Evolutionary conservation across 78 protist genomes (phyloP), one percentile per base, ranked within the genome.

Genomic region (Creolimax fragrantissima): DNA sequence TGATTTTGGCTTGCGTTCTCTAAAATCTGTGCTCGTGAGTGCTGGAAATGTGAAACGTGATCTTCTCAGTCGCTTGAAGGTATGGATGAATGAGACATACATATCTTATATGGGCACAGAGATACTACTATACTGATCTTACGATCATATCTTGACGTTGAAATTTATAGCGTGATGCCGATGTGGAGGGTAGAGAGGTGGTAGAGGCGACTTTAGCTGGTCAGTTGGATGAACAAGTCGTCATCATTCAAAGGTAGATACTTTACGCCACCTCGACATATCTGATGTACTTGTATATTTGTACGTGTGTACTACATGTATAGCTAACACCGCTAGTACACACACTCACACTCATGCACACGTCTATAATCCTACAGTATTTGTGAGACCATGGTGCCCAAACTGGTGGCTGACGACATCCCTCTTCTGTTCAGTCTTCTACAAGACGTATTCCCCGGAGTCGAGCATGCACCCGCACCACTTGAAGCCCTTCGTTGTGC

Each of bases 1-100:
- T 93, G 99, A 99, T 94, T 99, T 98, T 67, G 99, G 99, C 6
- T 91, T 99, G n/a, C 99, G 99, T 39, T 98, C 99, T 3, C 94
- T 99, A 35, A 98, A 98, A 96, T 44, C 95, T 74, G 98, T 97
- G 3, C 95, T 99, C 58, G 97, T 94, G 2, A 85, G 92, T 37
- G 99, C 99, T 2, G 99, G 99, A 42, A 88, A 92, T 88, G 35
- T 97, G 44, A 95, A 97, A 95, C 96, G 98, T 44, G 92, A 74
- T 39, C 17, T 3, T 24, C 39, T 88, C 86, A 2, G 43, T 0
- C 66, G 36, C 42, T 4, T 36, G 42, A 86, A 36, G 7, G 86
- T 7, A 83, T 7, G 42, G 6, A 41, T n/a, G n/a, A n/a, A n/a
- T n/a, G n/a, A n/a, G n/a, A n/a, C n/a, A n/a, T n/a, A n/a, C n/a